These are phyloP conservation scores for Hymenoscyphus repandus DNA, from an alignment of 2,329 filamentous ascomycete genomes.

Conservation along the genomic window DNA sequence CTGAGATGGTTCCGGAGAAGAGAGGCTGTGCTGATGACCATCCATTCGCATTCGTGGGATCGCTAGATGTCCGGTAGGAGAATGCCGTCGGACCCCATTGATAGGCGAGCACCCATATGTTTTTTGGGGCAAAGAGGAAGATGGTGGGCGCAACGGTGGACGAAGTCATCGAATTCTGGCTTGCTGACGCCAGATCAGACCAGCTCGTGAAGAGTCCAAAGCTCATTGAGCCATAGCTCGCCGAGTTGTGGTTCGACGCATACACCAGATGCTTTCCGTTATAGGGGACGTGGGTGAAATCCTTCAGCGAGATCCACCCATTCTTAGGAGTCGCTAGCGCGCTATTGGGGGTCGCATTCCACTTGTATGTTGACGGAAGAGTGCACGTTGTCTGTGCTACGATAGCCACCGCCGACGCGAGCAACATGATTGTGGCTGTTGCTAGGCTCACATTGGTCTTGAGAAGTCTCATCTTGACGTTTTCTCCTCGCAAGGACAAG, in stretches of 20 bases:
- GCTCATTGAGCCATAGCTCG: slow-evolving; percentile 51
- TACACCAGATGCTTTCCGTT: slow-evolving; percentile 59
- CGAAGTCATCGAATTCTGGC: slow-evolving; percentile 46
- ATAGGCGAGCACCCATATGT: slow-evolving; percentile 59
- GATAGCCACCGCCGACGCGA: neutral
- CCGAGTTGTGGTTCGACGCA: slow-evolving; percentile 42
- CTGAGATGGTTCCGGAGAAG: slow-evolving; percentile 49
- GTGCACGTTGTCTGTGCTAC: slow-evolving; percentile 33
- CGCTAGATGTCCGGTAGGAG: slow-evolving; percentile 52
- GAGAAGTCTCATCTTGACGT: neutral
- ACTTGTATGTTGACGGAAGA: slow-evolving; percentile 50
- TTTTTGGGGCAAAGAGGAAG: slow-evolving; percentile 58
- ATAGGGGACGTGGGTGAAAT: slow-evolving; percentile 52
- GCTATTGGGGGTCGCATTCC: slow-evolving; percentile 42
- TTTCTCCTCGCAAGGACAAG: neutral
- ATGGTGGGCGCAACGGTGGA: slow-evolving; percentile 53
- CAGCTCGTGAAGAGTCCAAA: slow-evolving; percentile 52
- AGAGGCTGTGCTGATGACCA: slow-evolving; percentile 51
- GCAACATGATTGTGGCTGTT: neutral
- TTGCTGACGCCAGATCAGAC: slow-evolving; percentile 43
- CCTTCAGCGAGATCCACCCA: slow-evolving; percentile 55
- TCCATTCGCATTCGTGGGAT: slow-evolving; percentile 51
- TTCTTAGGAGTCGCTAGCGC: slow-evolving; percentile 46
- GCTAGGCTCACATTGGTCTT: neutral
- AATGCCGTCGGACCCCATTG: slow-evolving; percentile 59